Evolutionary conservation across 331 rosid species (phyloP).

Genomic region (Malus hybrid): DNA sequence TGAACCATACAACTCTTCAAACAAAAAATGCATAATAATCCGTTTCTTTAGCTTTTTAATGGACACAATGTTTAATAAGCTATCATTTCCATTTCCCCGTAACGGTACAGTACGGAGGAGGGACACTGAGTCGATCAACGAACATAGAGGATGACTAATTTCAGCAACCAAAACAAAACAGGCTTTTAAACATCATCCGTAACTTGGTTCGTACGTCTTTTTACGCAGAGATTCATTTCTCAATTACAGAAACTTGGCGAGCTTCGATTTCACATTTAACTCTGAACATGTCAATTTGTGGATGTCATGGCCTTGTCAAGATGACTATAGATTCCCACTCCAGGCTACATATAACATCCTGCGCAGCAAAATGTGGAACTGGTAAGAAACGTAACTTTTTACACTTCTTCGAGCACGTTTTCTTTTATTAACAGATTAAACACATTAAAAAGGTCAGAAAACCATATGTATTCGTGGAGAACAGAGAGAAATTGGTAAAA

Average conservation of each 20-base stretch:
- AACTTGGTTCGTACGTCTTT: background rate
- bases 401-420: background rate
- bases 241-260: background rate
- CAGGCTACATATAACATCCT: constrained; percentile 85
- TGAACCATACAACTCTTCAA: background rate
- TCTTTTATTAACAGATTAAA: background rate
- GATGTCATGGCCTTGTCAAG: constrained; percentile 46
- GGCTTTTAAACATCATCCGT: background rate
- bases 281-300: constrained; percentile 1
- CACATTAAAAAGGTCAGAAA: background rate
- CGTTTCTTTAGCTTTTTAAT: background rate
- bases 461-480: background rate
- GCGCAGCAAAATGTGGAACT: constrained; percentile 22
- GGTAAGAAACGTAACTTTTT: constrained; percentile 4
- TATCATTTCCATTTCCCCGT: background rate
- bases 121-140: no score
- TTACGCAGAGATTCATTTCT: constrained; percentile 5
- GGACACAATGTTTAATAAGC: background rate
- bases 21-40: background rate
- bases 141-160: background rate
- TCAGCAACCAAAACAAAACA: background rate
- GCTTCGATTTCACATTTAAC: background rate
- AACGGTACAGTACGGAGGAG: no score
- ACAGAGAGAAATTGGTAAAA: background rate
- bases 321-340: constrained; percentile 95